Base-by-base conservation (phyloP, 371 early-diverging fungal species). In the Furculomyces boomerangus region DNA sequence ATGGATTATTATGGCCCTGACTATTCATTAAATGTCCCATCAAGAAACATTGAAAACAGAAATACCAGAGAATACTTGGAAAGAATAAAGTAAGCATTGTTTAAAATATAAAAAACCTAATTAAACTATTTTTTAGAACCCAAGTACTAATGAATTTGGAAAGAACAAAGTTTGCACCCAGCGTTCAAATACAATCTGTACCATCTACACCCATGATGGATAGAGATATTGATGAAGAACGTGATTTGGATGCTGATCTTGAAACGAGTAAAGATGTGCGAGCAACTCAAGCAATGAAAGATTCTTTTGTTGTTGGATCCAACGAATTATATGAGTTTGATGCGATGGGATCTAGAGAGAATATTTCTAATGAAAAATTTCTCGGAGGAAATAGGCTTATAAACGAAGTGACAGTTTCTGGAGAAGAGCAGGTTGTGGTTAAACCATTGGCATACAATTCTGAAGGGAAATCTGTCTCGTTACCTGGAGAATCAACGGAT, bases 1-100 rank as follows among this genome's bases (percentile, higher is more conserved):
- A 88, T 81, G 65, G 90, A 91, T 57, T 92, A 90, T 69, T 93
- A 81, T 68, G 93, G 93, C 0, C 98, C 98, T 2, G 93, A 95
- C 55, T 94, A 87, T 68, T 79, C 80, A 46, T 72, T 98, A 41
- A 88, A 92, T 54, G 94, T 99, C 0, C 89, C 89, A 3, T 74
- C 89, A 7, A 90, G 83, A 66, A 94, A 94, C 56, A 96, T 96
- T 85, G 88, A 87, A 28, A 93, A 98, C 74, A 76, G 84, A 67
- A 93, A 98, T 73, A 83, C 85, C 2, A 70, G 77, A 7, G 86
- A 94, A 58, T 96, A 93, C 64, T 68, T 99, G 27, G 91, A 96
- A 24, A 81, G 80, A 57, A 86, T 80, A 29, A 59, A 48, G 41
- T 51, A 50, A 30, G 50, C 8, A 5, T 45, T 45, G 7, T 22